phyloP scores from a whole-genome alignment of 1,284 basidiomycete genomes.

The Boletus calvinii region DNA sequence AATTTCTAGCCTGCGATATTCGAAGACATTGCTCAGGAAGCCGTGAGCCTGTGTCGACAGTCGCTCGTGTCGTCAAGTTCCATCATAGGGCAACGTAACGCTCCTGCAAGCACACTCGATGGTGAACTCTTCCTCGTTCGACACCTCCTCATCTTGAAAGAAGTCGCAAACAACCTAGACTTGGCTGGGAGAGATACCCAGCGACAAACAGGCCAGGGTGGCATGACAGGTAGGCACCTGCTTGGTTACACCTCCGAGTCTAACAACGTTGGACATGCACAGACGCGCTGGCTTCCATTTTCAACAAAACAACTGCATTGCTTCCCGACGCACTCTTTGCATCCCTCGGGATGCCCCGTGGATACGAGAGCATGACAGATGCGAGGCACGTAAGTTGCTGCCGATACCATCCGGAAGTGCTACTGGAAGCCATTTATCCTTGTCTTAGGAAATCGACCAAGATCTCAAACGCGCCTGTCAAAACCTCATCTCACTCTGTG shows the following conservation, averaged over 20 bases:
- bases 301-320: conserved; percentile 71
- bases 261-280: conserved; percentile 11
- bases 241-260: background rate
- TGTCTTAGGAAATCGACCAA: conserved; percentile 72
- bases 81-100: conserved; percentile 52
- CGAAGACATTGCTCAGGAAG: conserved; percentile 91
- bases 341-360: conserved; percentile 59
- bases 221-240: conserved; percentile 49
- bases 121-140: conserved; percentile 83
- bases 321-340: conserved; percentile 68
- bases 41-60: conserved; percentile 75
- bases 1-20: conserved; percentile 79
- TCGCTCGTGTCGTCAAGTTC: conserved; percentile 75
- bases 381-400: conserved; percentile 59
- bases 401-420: background rate
- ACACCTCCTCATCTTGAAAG: conserved; percentile 89
- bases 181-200: conserved; percentile 47
- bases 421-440: background rate
- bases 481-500: conserved; percentile 69
- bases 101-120: conserved; percentile 55
- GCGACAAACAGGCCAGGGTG: conserved; percentile 40
- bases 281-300: conserved; percentile 75
- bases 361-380: conserved; percentile 56
- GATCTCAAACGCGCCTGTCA: conserved; percentile 83
- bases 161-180: conserved; percentile 79